Evolutionary conservation across 257 asterid species (phyloP), one percentile per base, ranked within the genome.

Genomic region (Verbena officinalis): DNA sequence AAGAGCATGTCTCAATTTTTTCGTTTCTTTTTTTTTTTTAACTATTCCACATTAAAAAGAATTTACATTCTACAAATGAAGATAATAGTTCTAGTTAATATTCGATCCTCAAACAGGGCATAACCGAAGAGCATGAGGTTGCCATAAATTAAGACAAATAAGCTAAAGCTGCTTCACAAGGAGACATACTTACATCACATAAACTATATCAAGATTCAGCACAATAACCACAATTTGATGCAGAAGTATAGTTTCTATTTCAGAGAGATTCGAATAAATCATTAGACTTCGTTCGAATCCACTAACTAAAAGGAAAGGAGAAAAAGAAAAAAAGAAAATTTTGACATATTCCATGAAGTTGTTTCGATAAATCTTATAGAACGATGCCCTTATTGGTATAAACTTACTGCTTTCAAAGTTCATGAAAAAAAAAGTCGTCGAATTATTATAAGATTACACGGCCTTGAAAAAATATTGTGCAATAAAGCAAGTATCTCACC

Each of bases 381-480:
- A 24, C 17, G 13, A 36, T 24, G 36, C 5, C 33, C 33, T 27
- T 27, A 27, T 27, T 27, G 5, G 5, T 27, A 5, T 27, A 27
- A 27, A 27, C 33, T 7, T 23, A 19, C 19, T 31, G 63, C 58
- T 24, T 21, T 23, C 44, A 36, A 57, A 23, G 46, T 70, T 53
- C 24, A 27, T 16, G 53, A 56, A 39, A n/a, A n/a, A n/a, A n/a
- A n/a, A n/a, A 43, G 19, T 50, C 39, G 8, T 62, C 69, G 71
- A 58, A n/a, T 31, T 9, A 12, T 31, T 9, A 12, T 42, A 55
- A 31, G 16, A 50, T 62, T 55, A 68, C 49, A 55, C 3, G 16
- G 58, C 40, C 64, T 64, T 31, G 33, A 43, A 9, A 46, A 42
- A 63, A 42, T n/a, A n/a, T 55, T 46, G 3, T 56, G 70, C 71